Evolutionary conservation across 495 filamentous ascomycete species (phyloP).

Genomic region (Podospora tetraspora): DNA sequence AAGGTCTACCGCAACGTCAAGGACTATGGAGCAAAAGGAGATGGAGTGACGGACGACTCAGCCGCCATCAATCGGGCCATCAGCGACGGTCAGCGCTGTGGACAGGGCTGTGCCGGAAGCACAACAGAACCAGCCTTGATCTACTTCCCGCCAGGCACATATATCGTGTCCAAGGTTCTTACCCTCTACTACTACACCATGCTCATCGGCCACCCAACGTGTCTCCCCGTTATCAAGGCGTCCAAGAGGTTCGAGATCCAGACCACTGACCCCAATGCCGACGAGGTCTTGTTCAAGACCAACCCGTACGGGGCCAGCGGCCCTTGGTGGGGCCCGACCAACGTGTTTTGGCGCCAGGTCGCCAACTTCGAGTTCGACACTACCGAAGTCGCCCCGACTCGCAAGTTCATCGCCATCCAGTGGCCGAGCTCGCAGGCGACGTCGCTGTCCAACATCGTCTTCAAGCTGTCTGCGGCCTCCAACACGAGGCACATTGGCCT

Average conservation of each 20-base stretch:
- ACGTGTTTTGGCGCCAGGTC: constrained; percentile 72
- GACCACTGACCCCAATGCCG: constrained; percentile 20
- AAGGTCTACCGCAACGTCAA: constrained; percentile 55
- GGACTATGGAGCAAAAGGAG: constrained; percentile 52
- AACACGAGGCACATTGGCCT: constrained; percentile 66
- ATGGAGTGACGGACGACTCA: constrained; percentile 77
- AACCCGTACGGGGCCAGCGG: constrained; percentile 38
- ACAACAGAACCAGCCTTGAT: constrained; percentile 68
- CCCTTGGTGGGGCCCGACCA: constrained; percentile 50
- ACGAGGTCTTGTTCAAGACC: constrained; percentile 52
- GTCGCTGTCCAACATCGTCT: constrained; percentile 67
- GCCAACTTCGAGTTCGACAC: constrained; percentile 69
- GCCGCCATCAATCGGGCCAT: constrained; percentile 79
- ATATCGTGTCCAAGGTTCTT: constrained; percentile 60
- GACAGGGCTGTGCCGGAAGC: constrained; percentile 64
- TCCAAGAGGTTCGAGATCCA: constrained; percentile 52
- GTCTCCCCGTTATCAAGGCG: constrained; percentile 60
- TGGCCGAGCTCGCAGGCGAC: constrained; percentile 75
- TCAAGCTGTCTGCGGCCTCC: constrained; percentile 53
- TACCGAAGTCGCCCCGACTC: constrained; percentile 51
- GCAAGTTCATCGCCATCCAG: constrained; percentile 60
- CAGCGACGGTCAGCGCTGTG: constrained; percentile 67
- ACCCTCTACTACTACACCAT: constrained; percentile 61
- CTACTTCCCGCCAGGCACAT: constrained; percentile 75
- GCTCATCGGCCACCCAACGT: constrained; percentile 65